phyloP scores from a whole-genome alignment of 2,329 filamentous ascomycete species.

The Pseudogymnoascus sp. region DNA sequence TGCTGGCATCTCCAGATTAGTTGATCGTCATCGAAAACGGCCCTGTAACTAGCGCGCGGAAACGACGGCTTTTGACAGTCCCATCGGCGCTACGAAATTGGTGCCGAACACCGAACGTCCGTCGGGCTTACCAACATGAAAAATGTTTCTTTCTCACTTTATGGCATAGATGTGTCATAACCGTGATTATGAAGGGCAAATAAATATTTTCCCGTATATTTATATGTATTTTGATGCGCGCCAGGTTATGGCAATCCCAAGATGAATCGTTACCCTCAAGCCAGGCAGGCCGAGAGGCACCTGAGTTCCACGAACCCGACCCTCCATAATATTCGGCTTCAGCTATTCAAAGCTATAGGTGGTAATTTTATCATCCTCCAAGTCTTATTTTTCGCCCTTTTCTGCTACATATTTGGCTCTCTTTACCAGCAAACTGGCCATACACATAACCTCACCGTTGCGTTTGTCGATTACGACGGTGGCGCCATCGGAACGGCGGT shows the following conservation, averaged over 20 bases:
- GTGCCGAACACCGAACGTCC: not conserved
- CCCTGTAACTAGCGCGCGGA: not conserved
- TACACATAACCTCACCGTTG: constrained; percentile 40
- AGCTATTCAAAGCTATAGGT: constrained; percentile 16
- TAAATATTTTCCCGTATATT: not conserved
- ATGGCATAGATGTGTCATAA: not conserved
- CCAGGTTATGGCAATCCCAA: not conserved
- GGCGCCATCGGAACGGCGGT: constrained; percentile 32
- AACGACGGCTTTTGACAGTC: not conserved
- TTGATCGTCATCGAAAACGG: not conserved
- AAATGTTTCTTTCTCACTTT: not conserved
- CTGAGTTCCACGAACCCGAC: constrained; percentile 12
- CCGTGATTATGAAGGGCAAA: not conserved
- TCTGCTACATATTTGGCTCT: constrained; percentile 29
- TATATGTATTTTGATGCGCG: no score
- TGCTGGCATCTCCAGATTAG: not conserved
- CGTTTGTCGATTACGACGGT: constrained; percentile 56
- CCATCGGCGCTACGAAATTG: not conserved
- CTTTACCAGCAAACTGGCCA: constrained; percentile 22
- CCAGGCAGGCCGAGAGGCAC: constrained; percentile 12
- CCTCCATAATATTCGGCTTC: constrained; percentile 5
- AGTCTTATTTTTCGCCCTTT: constrained; percentile 19
- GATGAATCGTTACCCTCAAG: not conserved
- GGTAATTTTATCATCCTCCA: constrained; percentile 18
- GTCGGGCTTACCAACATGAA: not conserved